phyloP scores from a whole-genome alignment of 192 early-diverging fungal species.

The Thamnidium elegans region DNA sequence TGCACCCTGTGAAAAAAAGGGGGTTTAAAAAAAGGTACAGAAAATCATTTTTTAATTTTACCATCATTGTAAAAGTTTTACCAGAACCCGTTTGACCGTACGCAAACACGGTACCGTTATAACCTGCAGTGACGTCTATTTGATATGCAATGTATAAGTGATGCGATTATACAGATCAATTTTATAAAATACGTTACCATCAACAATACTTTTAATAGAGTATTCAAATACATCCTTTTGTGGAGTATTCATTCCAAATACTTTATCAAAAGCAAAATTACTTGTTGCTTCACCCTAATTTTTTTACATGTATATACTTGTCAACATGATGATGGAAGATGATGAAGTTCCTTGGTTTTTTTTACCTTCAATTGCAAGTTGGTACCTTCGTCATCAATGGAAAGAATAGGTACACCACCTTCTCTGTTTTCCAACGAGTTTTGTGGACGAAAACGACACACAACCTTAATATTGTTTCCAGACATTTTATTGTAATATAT shows the following conservation, averaged over 20 bases:
- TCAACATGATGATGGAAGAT: conserved; percentile 23
- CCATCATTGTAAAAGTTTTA: conserved; percentile 97
- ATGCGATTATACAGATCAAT: neutral
- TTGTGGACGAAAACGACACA: conserved; percentile 96
- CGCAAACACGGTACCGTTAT: conserved; percentile 99
- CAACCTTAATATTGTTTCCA: conserved; percentile 91
- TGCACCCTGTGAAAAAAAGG: conserved; percentile 59
- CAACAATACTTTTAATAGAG: conserved; percentile 86
- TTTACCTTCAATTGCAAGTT: conserved; percentile 43
- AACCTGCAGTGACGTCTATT: conserved; percentile 57
- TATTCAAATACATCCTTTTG: conserved; percentile 90
- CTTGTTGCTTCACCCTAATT: conserved; percentile 26
- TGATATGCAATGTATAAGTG: neutral
- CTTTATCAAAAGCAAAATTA: conserved; percentile 87
- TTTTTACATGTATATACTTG: conserved; percentile 10
- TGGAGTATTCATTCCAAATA: conserved; percentile 79
- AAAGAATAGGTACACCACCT: conserved; percentile 85
- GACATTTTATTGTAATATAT: conserved; percentile 45
- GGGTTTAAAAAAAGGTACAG: neutral
- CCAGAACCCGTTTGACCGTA: conserved; percentile 99
- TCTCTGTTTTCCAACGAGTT: conserved; percentile 89
- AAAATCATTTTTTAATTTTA: conserved; percentile 21
- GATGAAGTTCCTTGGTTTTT: conserved; percentile 42
- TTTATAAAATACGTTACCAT: conserved; percentile 54
- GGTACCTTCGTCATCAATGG: conserved; percentile 72